These are phyloP conservation scores for Cadophora luteo-olivacea DNA, from an alignment of 2,329 filamentous ascomycete genomes.

Conservation along the genomic window DNA sequence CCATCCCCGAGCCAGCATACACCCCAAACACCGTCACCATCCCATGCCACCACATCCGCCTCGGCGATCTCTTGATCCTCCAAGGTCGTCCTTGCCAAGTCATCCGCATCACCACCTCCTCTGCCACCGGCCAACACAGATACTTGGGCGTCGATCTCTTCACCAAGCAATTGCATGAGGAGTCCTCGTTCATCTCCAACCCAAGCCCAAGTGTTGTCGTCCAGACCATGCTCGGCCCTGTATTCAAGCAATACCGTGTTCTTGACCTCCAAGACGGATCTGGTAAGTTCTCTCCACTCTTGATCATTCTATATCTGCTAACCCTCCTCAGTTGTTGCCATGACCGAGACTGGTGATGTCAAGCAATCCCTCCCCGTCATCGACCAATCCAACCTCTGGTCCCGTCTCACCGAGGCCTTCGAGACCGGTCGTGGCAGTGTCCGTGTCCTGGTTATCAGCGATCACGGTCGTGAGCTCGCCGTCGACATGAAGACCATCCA, in stretches of 20 bases:
- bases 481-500: constrained; percentile 99
- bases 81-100: constrained; percentile 99
- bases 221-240: constrained; percentile 98
- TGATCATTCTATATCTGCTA: constrained; percentile 22
- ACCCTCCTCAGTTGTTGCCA: constrained; percentile 74
- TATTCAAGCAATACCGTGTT: constrained; percentile 99
- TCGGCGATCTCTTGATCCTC: constrained; percentile 97
- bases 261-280: constrained; percentile 90
- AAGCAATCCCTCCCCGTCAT: constrained; percentile 94
- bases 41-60: constrained; percentile 99
- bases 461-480: constrained; percentile 90
- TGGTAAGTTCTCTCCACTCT: constrained; percentile 49
- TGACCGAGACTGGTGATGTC: constrained; percentile 98
- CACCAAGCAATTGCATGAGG: constrained; percentile 99
- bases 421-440: constrained; percentile 92
- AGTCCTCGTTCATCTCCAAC: constrained; percentile 98
- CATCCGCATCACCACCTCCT: constrained; percentile 98
- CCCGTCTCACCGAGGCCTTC: constrained; percentile 82
- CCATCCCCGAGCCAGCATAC: constrained; percentile 36
- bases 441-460: constrained; percentile 93
- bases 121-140: constrained; percentile 98
- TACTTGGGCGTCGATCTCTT: constrained; percentile 99
- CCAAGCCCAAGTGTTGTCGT: constrained; percentile 95
- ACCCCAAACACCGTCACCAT: constrained; percentile 90
- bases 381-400: constrained; percentile 90